These are phyloP conservation scores for Colletotrichum higginsianum DNA, from an alignment of 2,329 filamentous ascomycete genomes.

Conservation along the genomic window DNA sequence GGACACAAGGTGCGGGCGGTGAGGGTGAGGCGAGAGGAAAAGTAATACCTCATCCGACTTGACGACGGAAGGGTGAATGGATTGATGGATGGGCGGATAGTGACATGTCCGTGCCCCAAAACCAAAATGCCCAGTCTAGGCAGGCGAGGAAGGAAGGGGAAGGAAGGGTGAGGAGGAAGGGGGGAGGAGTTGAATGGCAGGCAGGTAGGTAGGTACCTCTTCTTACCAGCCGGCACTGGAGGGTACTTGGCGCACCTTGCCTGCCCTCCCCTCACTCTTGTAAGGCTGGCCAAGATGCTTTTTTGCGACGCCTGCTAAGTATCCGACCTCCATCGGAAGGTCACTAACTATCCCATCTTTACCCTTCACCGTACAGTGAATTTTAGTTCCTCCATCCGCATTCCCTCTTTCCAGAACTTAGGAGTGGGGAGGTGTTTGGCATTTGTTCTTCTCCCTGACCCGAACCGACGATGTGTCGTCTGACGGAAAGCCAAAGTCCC, in stretches of 20 bases:
- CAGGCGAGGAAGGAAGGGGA: neutral
- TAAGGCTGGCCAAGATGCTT: neutral
- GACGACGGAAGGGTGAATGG: neutral
- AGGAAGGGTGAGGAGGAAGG: no score
- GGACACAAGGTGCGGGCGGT: neutral
- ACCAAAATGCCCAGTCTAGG: neutral
- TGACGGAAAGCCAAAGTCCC: neutral
- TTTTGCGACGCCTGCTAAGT: neutral
- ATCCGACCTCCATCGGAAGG: no score
- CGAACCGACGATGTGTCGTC: neutral
- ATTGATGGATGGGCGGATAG: no score
- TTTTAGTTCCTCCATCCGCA: no score
- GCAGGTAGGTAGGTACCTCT: neutral
- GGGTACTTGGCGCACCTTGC: neutral
- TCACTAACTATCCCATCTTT: no score
- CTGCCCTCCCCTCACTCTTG: neutral
- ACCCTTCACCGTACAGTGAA: no score
- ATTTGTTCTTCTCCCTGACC: neutral
- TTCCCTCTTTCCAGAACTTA: no score
- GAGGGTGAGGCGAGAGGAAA: neutral
- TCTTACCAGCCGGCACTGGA: neutral
- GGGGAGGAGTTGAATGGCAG: no score
- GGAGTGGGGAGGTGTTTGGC: neutral
- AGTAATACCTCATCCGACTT: neutral
- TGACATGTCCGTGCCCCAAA: neutral